phyloP scores from a whole-genome alignment of 495 filamentous ascomycete genomes.

The Elasticomyces elasticus region DNA sequence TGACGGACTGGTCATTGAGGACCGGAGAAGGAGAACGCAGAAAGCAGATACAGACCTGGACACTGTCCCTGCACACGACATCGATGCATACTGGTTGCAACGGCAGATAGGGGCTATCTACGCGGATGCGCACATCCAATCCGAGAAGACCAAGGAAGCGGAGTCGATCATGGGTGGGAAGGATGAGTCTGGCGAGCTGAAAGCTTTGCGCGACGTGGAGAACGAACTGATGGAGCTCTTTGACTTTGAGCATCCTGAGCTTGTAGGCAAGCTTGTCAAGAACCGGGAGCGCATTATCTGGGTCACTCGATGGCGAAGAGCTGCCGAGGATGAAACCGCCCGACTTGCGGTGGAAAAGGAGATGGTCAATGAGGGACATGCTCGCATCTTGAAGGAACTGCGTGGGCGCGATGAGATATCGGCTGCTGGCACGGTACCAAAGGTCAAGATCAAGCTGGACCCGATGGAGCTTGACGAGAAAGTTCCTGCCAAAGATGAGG shows the following conservation, averaged over 20 bases:
- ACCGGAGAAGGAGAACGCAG: slow-evolving; percentile 37
- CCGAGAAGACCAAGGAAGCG: slow-evolving; percentile 74
- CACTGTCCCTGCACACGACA: slow-evolving; percentile 67
- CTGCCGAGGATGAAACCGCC: slow-evolving; percentile 69
- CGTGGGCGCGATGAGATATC: slow-evolving; percentile 33
- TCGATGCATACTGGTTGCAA: slow-evolving; percentile 96
- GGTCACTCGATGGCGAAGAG: slow-evolving; percentile 80
- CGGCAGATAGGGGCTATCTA: slow-evolving; percentile 82
- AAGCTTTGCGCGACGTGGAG: slow-evolving; percentile 80
- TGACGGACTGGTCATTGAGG: slow-evolving; percentile 63
- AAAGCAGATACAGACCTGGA: slow-evolving; percentile 45
- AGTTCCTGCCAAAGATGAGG: slow-evolving; percentile 39
- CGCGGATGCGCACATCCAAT: slow-evolving; percentile 78
- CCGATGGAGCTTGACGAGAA: slow-evolving; percentile 87
- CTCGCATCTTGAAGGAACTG: slow-evolving; percentile 77
- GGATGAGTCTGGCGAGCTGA: slow-evolving; percentile 68
- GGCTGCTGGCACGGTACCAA: slow-evolving; percentile 38
- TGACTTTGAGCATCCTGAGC: slow-evolving; percentile 89
- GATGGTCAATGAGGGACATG: slow-evolving; percentile 81
- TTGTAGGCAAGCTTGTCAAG: slow-evolving; percentile 83
- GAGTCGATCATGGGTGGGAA: slow-evolving; percentile 69
- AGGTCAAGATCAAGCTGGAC: slow-evolving; percentile 74
- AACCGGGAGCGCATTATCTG: slow-evolving; percentile 90
- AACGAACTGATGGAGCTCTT: slow-evolving; percentile 98
- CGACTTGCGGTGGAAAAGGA: slow-evolving; percentile 71